Evolutionary conservation across 768 basidiomycete genomes (phyloP).

Genomic region (Crucibulum laeve): DNA sequence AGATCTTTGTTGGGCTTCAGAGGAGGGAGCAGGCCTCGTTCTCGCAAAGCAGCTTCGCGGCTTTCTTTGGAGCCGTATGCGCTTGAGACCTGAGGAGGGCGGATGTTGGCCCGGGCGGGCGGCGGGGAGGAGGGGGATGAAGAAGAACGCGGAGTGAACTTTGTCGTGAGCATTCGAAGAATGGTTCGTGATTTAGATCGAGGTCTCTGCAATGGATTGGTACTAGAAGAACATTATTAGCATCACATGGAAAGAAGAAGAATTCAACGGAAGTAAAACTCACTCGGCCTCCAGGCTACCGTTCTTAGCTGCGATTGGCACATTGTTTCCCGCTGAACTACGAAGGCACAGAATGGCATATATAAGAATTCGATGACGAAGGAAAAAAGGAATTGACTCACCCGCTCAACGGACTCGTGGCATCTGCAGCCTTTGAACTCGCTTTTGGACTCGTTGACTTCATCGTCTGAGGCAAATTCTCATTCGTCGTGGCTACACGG

Average conservation of each 20-base stretch:
- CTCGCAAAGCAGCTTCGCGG: slow-evolving; percentile 56
- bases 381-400: no score
- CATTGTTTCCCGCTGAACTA: no score
- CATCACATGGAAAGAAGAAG: background rate
- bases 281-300: background rate
- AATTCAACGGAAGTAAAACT: background rate
- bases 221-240: slow-evolving; percentile 5
- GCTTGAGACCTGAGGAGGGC: slow-evolving; percentile 11
- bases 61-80: slow-evolving; percentile 26
- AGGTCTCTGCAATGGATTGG: slow-evolving; percentile 8
- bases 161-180: slow-evolving; percentile 27
- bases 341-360: no score
- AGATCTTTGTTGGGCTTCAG: slow-evolving; percentile 36
- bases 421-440: no score
- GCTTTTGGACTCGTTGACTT: no score
- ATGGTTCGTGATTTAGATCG: slow-evolving; percentile 25
- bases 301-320: no score
- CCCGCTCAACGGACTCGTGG: slow-evolving; percentile 4
- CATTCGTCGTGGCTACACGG: no score
- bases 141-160: slow-evolving; percentile 17
- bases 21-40: slow-evolving; percentile 54
- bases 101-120: slow-evolving; percentile 7
- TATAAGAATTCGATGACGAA: no score
- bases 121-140: slow-evolving; percentile 4
- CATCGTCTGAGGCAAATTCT: no score